Conservation (phyloP, 257 asterid genomes). For the Petunia axillaris region DNA sequence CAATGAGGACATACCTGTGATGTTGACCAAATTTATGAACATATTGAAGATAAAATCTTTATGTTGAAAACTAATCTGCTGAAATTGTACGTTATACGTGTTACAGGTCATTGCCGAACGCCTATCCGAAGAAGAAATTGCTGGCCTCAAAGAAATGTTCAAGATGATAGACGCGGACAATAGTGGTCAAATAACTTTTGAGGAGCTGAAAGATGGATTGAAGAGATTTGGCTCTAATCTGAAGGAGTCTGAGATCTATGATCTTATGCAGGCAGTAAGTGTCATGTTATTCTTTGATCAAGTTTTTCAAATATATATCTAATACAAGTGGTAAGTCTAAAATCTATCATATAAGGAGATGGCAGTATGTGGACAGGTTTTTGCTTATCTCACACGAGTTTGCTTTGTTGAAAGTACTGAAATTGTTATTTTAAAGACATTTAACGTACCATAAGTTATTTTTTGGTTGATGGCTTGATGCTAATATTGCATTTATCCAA, state of each 20-base stretch:
- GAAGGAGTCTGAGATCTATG: constrained; percentile 87
- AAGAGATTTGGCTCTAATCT: constrained; percentile 86
- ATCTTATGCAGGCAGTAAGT: constrained; percentile 94
- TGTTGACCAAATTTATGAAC: background rate
- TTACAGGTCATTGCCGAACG: constrained; percentile 84
- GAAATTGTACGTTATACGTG: background rate
- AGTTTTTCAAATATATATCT: background rate
- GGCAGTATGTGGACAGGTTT: background rate
- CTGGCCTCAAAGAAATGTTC: constrained; percentile 87
- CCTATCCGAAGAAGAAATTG: constrained; percentile 91
- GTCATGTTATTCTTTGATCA: background rate
- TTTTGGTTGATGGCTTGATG: background rate
- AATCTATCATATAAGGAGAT: background rate
- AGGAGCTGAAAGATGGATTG: constrained; percentile 87
- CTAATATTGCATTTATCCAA: background rate
- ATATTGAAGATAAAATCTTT: background rate
- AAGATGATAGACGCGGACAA: constrained; percentile 88
- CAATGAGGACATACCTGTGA: background rate
- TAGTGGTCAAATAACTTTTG: constrained; percentile 86
- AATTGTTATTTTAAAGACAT: background rate
- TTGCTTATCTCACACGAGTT: background rate
- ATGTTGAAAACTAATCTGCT: background rate
- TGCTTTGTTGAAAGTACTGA: constrained; percentile 18
- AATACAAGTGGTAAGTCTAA: too few species aligned
- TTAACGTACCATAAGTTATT: background rate